phyloP scores from a whole-genome alignment of 2,329 filamentous ascomycete species.

The Cercospora sesami region DNA sequence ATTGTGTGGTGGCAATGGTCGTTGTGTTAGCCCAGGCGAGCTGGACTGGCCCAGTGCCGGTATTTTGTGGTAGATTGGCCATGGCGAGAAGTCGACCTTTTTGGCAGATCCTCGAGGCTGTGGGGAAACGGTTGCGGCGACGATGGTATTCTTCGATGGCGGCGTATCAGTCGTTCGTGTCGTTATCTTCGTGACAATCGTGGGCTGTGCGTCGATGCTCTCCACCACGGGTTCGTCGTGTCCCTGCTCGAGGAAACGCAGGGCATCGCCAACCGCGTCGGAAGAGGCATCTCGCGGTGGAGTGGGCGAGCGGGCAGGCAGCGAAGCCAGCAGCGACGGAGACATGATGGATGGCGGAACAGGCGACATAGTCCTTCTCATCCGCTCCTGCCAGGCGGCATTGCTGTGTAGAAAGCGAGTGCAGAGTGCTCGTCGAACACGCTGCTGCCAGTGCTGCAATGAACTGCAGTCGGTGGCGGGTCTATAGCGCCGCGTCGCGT shows the following conservation, averaged over 20 bases:
- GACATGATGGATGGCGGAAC: slow-evolving; percentile 20
- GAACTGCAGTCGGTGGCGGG: background rate
- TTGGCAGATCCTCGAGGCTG: slow-evolving; percentile 49
- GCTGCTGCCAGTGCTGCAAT: background rate
- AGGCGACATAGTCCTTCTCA: slow-evolving; percentile 22
- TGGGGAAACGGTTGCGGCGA: slow-evolving; percentile 29
- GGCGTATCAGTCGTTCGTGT: slow-evolving; percentile 24
- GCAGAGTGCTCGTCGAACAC: background rate
- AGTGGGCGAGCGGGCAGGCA: slow-evolving; percentile 57
- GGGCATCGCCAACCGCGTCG: slow-evolving; percentile 40
- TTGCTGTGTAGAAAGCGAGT: background rate
- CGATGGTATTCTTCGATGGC: slow-evolving; percentile 25
- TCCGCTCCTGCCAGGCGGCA: slow-evolving; percentile 2
- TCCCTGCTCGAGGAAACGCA: slow-evolving; percentile 44
- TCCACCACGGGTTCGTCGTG: slow-evolving; percentile 28
- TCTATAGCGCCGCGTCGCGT: background rate
- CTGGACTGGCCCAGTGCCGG: slow-evolving; percentile 35
- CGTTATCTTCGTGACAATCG: background rate
- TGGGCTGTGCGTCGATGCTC: background rate
- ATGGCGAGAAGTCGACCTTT: slow-evolving; percentile 64
- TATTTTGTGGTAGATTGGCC: slow-evolving; percentile 51
- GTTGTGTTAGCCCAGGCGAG: slow-evolving; percentile 36
- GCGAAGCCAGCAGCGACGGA: slow-evolving; percentile 44
- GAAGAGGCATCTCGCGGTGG: slow-evolving; percentile 52
- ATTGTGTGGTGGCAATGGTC: slow-evolving; percentile 36